These are phyloP conservation scores for Arthrobotrys iridis DNA, from an alignment of 2,329 filamentous ascomycete species.

Conservation along the genomic window DNA sequence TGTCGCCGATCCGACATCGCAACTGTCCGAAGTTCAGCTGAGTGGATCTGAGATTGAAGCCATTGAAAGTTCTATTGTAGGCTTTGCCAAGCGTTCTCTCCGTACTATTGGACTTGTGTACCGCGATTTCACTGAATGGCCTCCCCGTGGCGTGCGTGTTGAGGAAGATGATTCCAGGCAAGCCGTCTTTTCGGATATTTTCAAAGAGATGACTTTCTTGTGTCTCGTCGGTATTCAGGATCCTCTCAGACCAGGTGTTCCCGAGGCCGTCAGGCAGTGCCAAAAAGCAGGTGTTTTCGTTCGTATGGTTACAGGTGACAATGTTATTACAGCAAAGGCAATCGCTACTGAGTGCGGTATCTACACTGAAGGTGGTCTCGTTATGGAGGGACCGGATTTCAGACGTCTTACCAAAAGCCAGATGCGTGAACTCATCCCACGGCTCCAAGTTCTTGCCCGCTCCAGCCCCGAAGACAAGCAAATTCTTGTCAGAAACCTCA, in stretches of 20 bases:
- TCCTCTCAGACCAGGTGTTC: conserved; percentile 74
- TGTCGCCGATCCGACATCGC: conserved; percentile 50
- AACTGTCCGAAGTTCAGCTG: conserved; percentile 51
- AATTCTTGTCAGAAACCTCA: conserved; percentile 70
- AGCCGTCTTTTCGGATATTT: conserved; percentile 74
- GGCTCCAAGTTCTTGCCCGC: conserved; percentile 72
- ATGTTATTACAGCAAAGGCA: conserved; percentile 75
- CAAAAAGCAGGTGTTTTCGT: conserved; percentile 75
- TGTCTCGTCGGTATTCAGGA: conserved; percentile 79
- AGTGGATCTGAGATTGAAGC: conserved; percentile 52
- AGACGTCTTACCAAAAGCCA: conserved; percentile 70
- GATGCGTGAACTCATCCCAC: conserved; percentile 70
- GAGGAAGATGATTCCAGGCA: conserved; percentile 71
- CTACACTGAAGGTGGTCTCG: conserved; percentile 68
- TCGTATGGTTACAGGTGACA: conserved; percentile 79
- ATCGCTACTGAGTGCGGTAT: conserved; percentile 80
- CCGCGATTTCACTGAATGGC: conserved; percentile 62
- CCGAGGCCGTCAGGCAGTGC: conserved; percentile 73
- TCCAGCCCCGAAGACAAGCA: conserved; percentile 75
- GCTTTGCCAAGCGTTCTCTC: conserved; percentile 62
- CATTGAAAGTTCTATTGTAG: conserved; percentile 60
- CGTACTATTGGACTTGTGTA: conserved; percentile 63
- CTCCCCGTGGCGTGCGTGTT: conserved; percentile 64
- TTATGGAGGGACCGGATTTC: conserved; percentile 76
- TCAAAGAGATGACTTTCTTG: conserved; percentile 77